Evolutionary conservation across 2,329 filamentous ascomycete genomes (phyloP), one percentile per base, ranked within the genome.

Genomic region (Rutstroemia sp.): DNA sequence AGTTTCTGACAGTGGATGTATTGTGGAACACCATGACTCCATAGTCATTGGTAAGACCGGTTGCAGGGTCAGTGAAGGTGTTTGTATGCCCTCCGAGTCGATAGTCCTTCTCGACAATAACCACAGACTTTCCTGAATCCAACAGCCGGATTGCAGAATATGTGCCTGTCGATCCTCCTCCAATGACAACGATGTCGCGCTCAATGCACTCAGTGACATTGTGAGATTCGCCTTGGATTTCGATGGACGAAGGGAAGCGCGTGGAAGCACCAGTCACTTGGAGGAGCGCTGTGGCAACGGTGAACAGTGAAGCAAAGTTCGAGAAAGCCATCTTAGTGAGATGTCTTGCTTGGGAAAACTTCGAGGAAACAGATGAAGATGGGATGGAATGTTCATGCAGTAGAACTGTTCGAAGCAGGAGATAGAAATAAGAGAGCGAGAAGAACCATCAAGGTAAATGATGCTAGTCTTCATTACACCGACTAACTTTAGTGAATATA

Each of bases 121-220:
- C 61, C 3, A 73, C 66, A 1, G 65, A 67, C 54, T 72, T 69
- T 8, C 61, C 60, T 41, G 60, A 47, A 49, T 73, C 70, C 8
- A 55, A 14, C 0, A 74, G 60, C 2, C 61, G 58, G 27, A 73
- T 63, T 6, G 70, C 70, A 1, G 68, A 65, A 56, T 72, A 71
- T 3, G 70, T 69, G 8, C 71, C 71, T 1, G 66, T 61, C 2
- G 69, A 62, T 19, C 71, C 72, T n/a, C 70, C 71, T 6, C 72
- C 71, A 34, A 73, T 61, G 9, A 73, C 59, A 23, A 58, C 60
- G 23, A 73, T 65, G 61, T 73, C 71, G 14, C 48, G 49, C 14
- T 41, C 8, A 16, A 55, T 23, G 17, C 16, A 9, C 3, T 55
- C 27, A 8, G 30, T 38, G 12, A 38, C 39, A 2, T 44, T 6